phyloP scores from a whole-genome alignment of 768 basidiomycete species.

The Lactarius pseudohatsudake region DNA sequence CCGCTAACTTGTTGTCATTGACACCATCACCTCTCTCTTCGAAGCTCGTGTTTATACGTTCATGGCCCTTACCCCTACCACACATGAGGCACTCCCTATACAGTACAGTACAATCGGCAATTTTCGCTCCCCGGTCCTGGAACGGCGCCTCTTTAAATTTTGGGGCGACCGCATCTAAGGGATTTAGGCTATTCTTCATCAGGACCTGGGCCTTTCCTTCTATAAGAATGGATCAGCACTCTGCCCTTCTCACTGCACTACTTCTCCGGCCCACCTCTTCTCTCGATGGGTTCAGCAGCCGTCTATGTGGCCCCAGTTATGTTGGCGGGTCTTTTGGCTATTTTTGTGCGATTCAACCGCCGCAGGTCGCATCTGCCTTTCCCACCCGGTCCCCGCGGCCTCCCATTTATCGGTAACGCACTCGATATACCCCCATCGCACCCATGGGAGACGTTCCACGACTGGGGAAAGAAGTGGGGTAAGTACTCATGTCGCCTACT shows the following conservation, averaged over 20 bases:
- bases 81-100: too few species aligned
- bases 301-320: background rate
- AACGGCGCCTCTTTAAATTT: too few species aligned
- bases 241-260: background rate
- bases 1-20: too few species aligned
- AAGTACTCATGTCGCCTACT: background rate
- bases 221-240: background rate
- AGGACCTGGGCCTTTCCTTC: too few species aligned
- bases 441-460: background rate
- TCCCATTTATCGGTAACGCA: background rate
- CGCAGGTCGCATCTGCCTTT: background rate
- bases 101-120: too few species aligned
- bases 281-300: background rate
- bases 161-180: too few species aligned
- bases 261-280: background rate
- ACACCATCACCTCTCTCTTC: too few species aligned
- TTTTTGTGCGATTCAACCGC: background rate
- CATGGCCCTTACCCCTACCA: too few species aligned
- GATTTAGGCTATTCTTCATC: too few species aligned
- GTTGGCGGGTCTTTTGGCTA: background rate
- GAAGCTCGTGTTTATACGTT: too few species aligned
- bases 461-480: constrained; percentile 9
- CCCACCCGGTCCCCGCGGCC: background rate
- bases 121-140: too few species aligned
- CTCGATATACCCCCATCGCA: background rate